These are phyloP conservation scores for Penicilliopsis zonata DNA, from an alignment of 495 filamentous ascomycete species.

Conservation along the genomic window DNA sequence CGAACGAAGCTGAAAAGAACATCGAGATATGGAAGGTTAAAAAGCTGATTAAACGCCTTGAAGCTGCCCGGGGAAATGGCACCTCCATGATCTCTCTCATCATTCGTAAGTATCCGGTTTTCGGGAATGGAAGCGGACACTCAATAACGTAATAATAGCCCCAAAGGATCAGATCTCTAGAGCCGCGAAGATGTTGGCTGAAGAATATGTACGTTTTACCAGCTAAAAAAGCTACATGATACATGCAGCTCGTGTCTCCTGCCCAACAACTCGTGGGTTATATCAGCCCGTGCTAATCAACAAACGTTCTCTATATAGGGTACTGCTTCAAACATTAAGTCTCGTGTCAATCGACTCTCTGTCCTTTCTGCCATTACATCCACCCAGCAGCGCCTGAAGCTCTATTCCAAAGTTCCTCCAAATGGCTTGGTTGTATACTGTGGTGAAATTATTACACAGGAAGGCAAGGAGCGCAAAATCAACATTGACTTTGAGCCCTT, in stretches of 20 bases:
- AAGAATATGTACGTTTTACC: conserved; percentile 78
- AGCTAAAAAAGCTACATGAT: too few species aligned
- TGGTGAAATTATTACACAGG: conserved; percentile 97
- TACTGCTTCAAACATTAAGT: conserved; percentile 98
- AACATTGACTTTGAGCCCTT: conserved; percentile 99
- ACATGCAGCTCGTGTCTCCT: too few species aligned
- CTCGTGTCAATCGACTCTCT: conserved; percentile 94
- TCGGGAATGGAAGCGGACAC: background rate
- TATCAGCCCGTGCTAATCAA: conserved; percentile 9
- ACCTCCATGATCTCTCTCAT: conserved; percentile 98
- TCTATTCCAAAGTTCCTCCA: conserved; percentile 95
- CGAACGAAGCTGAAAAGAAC: conserved; percentile 95
- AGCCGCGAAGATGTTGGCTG: conserved; percentile 97
- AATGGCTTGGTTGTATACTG: conserved; percentile 98
- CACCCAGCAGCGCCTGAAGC: conserved; percentile 94
- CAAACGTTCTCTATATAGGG: conserved; percentile 40
- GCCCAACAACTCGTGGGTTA: too few species aligned
- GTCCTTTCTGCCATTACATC: conserved; percentile 97
- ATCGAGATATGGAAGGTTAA: conserved; percentile 84
- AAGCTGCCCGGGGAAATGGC: conserved; percentile 87
- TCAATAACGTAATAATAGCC: conserved; percentile 33
- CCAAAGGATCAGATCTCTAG: conserved; percentile 97
- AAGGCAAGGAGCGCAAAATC: conserved; percentile 98
- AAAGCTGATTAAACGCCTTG: conserved; percentile 93
- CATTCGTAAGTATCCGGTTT: conserved; percentile 56